Evolutionary conservation across 257 asterid species (phyloP).

Genomic region (Nicotiana obtusifolia): DNA sequence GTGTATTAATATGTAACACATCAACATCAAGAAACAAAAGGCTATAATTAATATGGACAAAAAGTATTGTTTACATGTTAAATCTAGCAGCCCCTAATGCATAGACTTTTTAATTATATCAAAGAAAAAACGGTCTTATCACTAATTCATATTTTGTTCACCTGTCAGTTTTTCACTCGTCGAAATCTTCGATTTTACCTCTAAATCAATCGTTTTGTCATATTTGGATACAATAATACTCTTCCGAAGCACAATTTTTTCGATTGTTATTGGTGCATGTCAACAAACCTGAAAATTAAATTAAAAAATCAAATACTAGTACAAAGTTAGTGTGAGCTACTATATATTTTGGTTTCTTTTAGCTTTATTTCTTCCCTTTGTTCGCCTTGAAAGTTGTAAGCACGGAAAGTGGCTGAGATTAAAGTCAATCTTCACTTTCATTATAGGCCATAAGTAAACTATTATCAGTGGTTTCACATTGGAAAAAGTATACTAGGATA

Average conservation of each 20-base stretch:
- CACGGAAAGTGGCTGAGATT: neutral
- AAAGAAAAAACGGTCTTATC: constrained; percentile 1
- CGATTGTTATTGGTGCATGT: neutral
- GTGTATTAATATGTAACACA: neutral
- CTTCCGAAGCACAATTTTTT: neutral
- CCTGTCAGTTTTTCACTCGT: neutral
- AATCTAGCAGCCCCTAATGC: neutral
- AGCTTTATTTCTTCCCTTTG: neutral
- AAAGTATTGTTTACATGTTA: neutral
- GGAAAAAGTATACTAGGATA: neutral
- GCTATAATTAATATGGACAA: neutral
- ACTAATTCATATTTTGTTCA: neutral
- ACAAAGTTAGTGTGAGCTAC: neutral
- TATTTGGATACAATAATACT: neutral
- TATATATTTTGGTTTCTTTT: neutral
- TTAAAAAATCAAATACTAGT: neutral
- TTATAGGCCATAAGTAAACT: neutral
- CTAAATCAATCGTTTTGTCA: neutral
- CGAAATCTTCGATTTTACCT: neutral
- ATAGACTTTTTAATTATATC: neutral
- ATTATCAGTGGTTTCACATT: neutral
- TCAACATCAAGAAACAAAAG: constrained; percentile 1
- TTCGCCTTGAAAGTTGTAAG: neutral
- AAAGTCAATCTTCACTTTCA: neutral
- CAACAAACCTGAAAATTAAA: neutral